phyloP scores from a whole-genome alignment of 176 grass and related monocot genomes.

The Phoenix dactylifera region DNA sequence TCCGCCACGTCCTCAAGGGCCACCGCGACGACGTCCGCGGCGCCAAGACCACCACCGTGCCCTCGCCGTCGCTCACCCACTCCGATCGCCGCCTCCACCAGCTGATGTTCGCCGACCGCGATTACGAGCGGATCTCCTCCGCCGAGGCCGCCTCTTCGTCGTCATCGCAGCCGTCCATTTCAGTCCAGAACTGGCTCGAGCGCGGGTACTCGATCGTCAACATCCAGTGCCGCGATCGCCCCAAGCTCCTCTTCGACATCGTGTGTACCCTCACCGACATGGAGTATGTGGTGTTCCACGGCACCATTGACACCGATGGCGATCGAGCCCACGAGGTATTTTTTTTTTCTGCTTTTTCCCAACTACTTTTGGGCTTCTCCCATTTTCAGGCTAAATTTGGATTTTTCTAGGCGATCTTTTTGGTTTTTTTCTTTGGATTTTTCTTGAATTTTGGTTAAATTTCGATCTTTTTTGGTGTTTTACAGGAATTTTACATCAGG shows the following conservation, averaged over 20 bases:
- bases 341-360: neutral
- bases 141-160: neutral
- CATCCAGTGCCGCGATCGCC: slow-evolving; percentile 66
- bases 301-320: slow-evolving; percentile 61
- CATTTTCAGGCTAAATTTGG: neutral
- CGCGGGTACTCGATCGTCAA: slow-evolving; percentile 78
- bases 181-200: slow-evolving; percentile 62
- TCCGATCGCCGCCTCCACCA: slow-evolving; percentile 84
- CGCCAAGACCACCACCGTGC: slow-evolving; percentile 29
- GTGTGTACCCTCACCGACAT: slow-evolving; percentile 82
- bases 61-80: slow-evolving; percentile 18
- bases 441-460: neutral
- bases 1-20: slow-evolving; percentile 57
- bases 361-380: neutral
- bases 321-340: slow-evolving; percentile 72
- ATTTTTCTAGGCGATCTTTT: slow-evolving; percentile 1
- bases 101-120: slow-evolving; percentile 55
- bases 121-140: slow-evolving; percentile 18
- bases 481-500: slow-evolving; percentile 69
- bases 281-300: slow-evolving; percentile 92
- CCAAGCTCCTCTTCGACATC: slow-evolving; percentile 90
- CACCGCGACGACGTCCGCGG: slow-evolving; percentile 36
- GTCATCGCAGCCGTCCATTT: slow-evolving; percentile 17
- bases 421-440: slow-evolving; percentile 13
- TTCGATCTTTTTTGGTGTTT: neutral